Evolutionary conservation across 345 rosid genomes (phyloP).

Genomic region (Murraya koenigii): DNA sequence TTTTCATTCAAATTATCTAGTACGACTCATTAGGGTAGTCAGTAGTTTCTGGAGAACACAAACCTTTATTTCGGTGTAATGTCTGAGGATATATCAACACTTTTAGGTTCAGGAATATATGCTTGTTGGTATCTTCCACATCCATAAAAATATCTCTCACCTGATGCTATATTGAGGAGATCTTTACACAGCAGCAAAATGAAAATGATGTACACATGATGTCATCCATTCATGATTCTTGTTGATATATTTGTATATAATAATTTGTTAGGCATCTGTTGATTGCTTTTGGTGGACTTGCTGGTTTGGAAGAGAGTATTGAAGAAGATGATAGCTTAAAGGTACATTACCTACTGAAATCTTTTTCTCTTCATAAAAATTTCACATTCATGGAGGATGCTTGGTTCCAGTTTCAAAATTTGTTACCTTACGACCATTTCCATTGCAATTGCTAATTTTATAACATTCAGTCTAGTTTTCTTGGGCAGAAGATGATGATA

Average conservation of each 20-base stretch:
- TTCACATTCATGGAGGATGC: background rate
- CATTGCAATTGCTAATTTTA: background rate
- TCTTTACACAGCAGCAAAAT: background rate
- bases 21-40: background rate
- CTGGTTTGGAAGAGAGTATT: conserved; percentile 83
- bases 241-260: background rate
- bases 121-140: background rate
- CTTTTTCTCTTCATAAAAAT: background rate
- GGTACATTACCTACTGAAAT: conserved; percentile 34
- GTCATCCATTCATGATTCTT: background rate
- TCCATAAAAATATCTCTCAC: background rate
- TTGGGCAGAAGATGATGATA: background rate
- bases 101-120: background rate
- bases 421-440: background rate
- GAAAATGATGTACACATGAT: background rate
- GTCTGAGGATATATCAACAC: background rate
- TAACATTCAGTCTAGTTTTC: background rate
- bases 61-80: background rate
- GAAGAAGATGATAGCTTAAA: conserved; percentile 67
- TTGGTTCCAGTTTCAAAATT: background rate
- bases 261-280: conserved; percentile 60
- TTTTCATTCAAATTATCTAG: background rate
- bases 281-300: conserved; percentile 95
- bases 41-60: background rate
- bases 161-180: background rate